phyloP scores from a whole-genome alignment of 495 filamentous ascomycete genomes.

The Stereocaulon alpinum region DNA sequence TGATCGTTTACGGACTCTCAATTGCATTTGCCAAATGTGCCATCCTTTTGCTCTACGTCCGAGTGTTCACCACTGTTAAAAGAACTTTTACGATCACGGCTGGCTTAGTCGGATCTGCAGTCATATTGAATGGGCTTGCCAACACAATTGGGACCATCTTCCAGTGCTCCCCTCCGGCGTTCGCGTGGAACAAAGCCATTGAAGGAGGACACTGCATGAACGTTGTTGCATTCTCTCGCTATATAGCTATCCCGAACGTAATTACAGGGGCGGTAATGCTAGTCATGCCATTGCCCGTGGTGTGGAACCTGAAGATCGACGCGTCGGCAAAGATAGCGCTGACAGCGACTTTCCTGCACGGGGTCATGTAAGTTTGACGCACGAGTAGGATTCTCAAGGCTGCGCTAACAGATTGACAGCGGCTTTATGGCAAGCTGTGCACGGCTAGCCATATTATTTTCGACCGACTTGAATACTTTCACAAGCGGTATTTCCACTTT shows the following conservation, averaged over 20 bases:
- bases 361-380: conserved; percentile 30
- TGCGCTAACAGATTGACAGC: conserved; percentile 11
- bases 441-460: conserved; percentile 29
- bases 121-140: conserved; percentile 17
- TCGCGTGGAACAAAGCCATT: conserved; percentile 18
- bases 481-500: conserved; percentile 14
- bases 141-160: conserved; percentile 20
- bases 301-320: conserved; percentile 28
- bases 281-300: conserved; percentile 28
- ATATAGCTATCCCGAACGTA: conserved; percentile 29
- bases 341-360: conserved; percentile 35
- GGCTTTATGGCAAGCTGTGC: conserved; percentile 30
- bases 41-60: conserved; percentile 33
- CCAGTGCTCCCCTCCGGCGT: conserved; percentile 21
- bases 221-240: conserved; percentile 23
- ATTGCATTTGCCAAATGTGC: conserved; percentile 31
- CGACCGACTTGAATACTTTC: not conserved
- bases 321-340: conserved; percentile 31
- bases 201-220: conserved; percentile 26
- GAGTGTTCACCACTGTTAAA: conserved; percentile 27
- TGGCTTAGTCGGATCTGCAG: conserved; percentile 14
- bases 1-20: conserved; percentile 27
- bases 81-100: conserved; percentile 25
- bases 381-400: not conserved
- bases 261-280: conserved; percentile 28